These are phyloP conservation scores for Monosporascus sp. DNA, from an alignment of 2,329 filamentous ascomycete species.

Conservation along the genomic window DNA sequence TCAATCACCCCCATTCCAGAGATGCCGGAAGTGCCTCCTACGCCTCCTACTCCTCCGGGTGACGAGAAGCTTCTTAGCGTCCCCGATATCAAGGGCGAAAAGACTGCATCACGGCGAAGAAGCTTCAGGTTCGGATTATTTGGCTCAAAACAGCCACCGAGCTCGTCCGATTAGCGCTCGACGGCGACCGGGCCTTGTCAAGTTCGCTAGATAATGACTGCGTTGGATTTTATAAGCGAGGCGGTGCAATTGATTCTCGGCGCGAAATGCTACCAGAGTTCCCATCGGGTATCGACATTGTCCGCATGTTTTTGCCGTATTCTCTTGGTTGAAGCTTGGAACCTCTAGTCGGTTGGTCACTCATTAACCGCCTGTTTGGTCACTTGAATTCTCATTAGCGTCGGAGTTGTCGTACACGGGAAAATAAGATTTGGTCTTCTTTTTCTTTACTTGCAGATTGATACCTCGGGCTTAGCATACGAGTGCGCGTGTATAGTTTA, in stretches of 20 bases:
- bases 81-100: slow-evolving; percentile 15
- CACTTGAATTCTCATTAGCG: background rate
- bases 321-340: background rate
- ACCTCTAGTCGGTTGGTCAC: background rate
- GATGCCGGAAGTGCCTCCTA: slow-evolving; percentile 1
- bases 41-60: slow-evolving; percentile 22
- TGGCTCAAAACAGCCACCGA: slow-evolving; percentile 11
- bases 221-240: slow-evolving; percentile 1
- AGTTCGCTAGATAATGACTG: background rate
- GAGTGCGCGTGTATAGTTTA: no score
- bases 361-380: background rate
- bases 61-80: slow-evolving; percentile 16
- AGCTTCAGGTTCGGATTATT: slow-evolving; percentile 25
- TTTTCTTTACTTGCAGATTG: no score
- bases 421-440: no score
- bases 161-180: background rate
- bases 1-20: slow-evolving; percentile 24
- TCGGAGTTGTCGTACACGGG: background rate
- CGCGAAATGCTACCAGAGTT: background rate
- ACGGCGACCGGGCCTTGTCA: background rate
- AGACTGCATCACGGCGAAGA: slow-evolving; percentile 20
- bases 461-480: no score
- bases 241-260: background rate
- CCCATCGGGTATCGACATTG: background rate
- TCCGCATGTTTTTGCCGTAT: background rate